Evolutionary conservation across 139 green algal genomes (phyloP), one percentile per base, ranked within the genome.

Genomic region (Diplosphaera chodatii): DNA sequence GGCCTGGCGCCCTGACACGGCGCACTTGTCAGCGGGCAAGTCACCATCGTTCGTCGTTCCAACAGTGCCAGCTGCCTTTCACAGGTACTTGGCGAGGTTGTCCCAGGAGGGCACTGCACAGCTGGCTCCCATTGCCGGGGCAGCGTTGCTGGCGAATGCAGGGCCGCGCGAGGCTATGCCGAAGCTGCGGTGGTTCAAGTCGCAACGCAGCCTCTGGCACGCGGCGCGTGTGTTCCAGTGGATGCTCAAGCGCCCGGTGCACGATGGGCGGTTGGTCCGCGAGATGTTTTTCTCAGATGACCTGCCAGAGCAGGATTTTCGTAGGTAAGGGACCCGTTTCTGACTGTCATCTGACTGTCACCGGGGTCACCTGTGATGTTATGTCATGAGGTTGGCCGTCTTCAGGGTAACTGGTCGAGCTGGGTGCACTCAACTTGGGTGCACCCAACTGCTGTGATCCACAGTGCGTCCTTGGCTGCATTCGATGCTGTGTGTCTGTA

Each of bases 121-220:
- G n/a, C 6, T 55, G 31, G 74, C 81, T 8, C 40, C 68, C 15
- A 31, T 93, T 23, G 72, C 78, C 22, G 89, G 85, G 1, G 77
- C 83, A 10, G 89, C 71, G 25, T 81, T 89, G 63, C 64, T 94
- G 67, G 69, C 67, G 1, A 63, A 40, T 20, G 70, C 70, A 29
- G 31, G 37, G 27, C 34, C 68, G 34, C 56, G 34, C 18, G 34
- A 48, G 23, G 37, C 28, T 1, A 32, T 41, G 16, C 70, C 70
- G 20, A 34, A 63, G 62, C 67, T 69, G 32, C 33, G 64, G 23
- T 75, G 63, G 62, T 69, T 67, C 28, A n/a, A 63, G 6, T 32
- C 15, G 28, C 70, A 75, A 62, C 63, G 41, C 32, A 75, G 70
- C 70, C 25, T 40, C 18, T 55, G 56, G 70, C 70, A 75, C 40